A percentile compares a stretch with the other conserved stretches of the same genome.
phyloP scores from a whole-genome alignment of 139 green algal species.

The Coelastrella sp. region DNA sequence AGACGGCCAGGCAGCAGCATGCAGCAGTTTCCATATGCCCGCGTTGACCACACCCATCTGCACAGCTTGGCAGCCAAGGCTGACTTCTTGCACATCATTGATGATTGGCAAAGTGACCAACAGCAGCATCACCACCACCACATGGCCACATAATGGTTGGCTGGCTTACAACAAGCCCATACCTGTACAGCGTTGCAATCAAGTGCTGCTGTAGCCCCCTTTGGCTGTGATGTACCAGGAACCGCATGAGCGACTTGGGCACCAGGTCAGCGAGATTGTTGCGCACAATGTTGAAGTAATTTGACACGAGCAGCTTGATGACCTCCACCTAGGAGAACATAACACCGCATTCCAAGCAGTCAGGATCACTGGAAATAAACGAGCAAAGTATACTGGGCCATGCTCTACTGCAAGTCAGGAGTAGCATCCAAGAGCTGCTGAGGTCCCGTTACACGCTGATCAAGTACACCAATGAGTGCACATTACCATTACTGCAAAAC shows the following conservation, averaged over 20 bases:
- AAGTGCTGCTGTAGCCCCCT: constrained; percentile 89
- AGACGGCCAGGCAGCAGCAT: not conserved
- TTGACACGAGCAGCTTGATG: constrained; percentile 87
- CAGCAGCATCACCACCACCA: not conserved
- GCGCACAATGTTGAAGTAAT: constrained; percentile 93
- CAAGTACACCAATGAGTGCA: too few relatives aligned
- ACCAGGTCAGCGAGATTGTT: constrained; percentile 90
- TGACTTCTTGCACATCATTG: not conserved
- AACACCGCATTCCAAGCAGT: not conserved
- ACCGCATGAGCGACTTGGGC: constrained; percentile 96
- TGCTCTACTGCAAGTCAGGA: too few relatives aligned
- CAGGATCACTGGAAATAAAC: too few relatives aligned
- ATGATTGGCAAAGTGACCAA: not conserved
- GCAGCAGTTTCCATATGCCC: not conserved
- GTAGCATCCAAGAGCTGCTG: too few relatives aligned
- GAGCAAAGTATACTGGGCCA: too few relatives aligned
- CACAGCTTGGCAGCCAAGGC: too few relatives aligned
- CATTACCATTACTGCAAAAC: too few relatives aligned
- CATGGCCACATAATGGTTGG: not conserved
- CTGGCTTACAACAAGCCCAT: not conserved
- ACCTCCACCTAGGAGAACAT: constrained; percentile 80
- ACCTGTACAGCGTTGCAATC: constrained; percentile 87
- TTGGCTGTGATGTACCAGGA: constrained; percentile 86
- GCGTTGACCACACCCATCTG: not conserved
- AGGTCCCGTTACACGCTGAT: too few relatives aligned